Evolutionary conservation across 139 green algal species (phyloP), one percentile per base, ranked within the genome.

Genomic region (Raphidocelis subcapitata): DNA sequence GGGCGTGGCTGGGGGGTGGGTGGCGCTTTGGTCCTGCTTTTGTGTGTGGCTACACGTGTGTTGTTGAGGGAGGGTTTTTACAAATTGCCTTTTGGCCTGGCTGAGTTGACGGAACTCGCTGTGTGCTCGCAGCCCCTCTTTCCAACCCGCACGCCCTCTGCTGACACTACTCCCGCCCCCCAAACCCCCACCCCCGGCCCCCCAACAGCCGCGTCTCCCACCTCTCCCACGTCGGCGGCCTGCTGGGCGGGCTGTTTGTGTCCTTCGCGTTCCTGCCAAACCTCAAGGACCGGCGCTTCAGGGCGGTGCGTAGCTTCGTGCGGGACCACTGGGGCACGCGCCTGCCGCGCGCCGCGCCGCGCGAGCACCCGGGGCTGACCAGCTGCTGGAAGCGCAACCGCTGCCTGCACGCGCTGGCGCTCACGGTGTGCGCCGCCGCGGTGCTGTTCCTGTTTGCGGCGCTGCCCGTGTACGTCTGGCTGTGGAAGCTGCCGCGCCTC

Each of bases 191-290:
- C 41, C 41, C 41, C 41, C 41, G 8, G 8, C n/a, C 8, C 41
- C 41, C 41, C 8, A 49, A 28, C 70, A 76, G 64, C 29, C 54
- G 41, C n/a, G 73, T 84, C 14, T 89, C 79, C 24, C 79, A 92
- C 71, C 68, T 92, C 55, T 85, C 77, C 23, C 89, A 94, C 69
- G 62, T 93, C 16, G 89, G 89, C 26, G 89, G 89, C 18, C 82
- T 94, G 41, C 44, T 91, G 23, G 85, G 73, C 36, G 89, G 89
- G 55, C 74, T 94, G 28, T 81, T 90, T 35, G 77, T 82, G 8
- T 76, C 77, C 12, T 83, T 94, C 62, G 62, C 89, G 33, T 85
- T 94, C 36, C 78, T 94, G 62, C 89, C 86, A 16, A 89, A 89
- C 68, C 71, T 91, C 28, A 78, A 78, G 12, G 74, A 72, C 26